Base-by-base conservation (phyloP, 768 basidiomycete genomes). In the Suillus plorans region DNA sequence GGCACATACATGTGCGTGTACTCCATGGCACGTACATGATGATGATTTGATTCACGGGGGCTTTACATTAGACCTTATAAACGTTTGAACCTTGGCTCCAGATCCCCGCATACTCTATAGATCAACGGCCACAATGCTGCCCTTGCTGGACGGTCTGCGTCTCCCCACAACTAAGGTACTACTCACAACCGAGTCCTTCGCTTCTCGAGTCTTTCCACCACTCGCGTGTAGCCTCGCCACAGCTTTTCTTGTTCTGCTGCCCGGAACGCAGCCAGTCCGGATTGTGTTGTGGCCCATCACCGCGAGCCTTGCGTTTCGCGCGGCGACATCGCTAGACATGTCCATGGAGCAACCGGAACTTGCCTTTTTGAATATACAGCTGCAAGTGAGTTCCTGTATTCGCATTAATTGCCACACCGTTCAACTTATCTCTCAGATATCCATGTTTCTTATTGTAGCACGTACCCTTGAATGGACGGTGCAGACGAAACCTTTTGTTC, bases 221-320 rank as follows among this genome's bases (percentile, higher is more conserved):
- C 25, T 83, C 1, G 55, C 82, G 8, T 76, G 77, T 63, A 86
- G 85, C 72, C 82, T 83, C 73, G 67, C 71, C 16, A 79, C 80
- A n/a, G 85, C 86, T 16, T 70, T 82, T 44, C 79, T 88, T 61
- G 82, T 84, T 6, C 72, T 84, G 31, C 71, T 79, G 3, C 84
- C 84, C 0, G 70, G 76, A 18, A 86, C 85, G 0, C 77, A 78
- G 34, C 59, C 68, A 7, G 69, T 82, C 52, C 83, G 86, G 45
- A 65, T 85, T 58, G 80, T 80, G 10, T 65, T 86, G 22, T 76
- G 85, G 44, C 84, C 84, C 2, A 60, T 83, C 31, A 79, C 83
- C 4, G 65, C 83, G 14, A 80, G 78, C 71, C 67, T 76, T 9
- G 73, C 81, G 8, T 82, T 81, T 65, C 78, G 79, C 28, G 80